Evolutionary conservation across 768 basidiomycete genomes (phyloP).

Genomic region (Xerocomellus amylosporus): DNA sequence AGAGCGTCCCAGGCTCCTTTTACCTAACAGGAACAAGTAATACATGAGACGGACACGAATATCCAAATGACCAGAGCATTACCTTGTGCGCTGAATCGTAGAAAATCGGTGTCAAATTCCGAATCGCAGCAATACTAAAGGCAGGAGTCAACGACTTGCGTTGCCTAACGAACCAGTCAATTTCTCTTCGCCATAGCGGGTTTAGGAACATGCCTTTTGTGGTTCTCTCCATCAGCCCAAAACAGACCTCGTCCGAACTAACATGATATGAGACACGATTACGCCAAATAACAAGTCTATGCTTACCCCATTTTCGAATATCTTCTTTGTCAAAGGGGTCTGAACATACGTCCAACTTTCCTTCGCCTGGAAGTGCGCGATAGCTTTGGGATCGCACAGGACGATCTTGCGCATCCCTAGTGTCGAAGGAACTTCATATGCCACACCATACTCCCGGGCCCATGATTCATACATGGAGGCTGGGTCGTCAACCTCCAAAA

Average conservation of each 20-base stretch:
- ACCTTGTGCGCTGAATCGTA: slow-evolving; percentile 24
- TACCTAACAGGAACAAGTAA: slow-evolving; percentile 13
- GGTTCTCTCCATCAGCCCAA: background rate
- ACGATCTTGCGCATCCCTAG: slow-evolving; percentile 7
- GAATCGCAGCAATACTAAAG: background rate
- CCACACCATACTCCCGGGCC: slow-evolving; percentile 15
- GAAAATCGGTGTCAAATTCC: background rate
- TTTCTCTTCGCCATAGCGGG: slow-evolving; percentile 13
- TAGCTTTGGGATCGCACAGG: slow-evolving; percentile 39
- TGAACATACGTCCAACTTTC: slow-evolving; percentile 38
- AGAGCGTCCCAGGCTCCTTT: slow-evolving; percentile 32
- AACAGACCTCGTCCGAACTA: slow-evolving; percentile 31
- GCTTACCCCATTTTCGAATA: no score
- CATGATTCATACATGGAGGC: slow-evolving; percentile 17
- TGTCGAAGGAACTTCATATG: slow-evolving; percentile 7
- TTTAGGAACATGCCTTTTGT: background rate
- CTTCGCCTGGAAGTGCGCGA: slow-evolving; percentile 3
- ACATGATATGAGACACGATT: no score
- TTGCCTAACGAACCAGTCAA: background rate
- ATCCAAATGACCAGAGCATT: background rate
- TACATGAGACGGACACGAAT: background rate
- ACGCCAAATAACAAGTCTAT: no score
- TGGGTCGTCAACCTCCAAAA: background rate
- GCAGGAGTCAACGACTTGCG: background rate
- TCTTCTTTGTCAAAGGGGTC: slow-evolving; percentile 22